These are phyloP conservation scores for Pyrenophora graminea DNA, from an alignment of 2,329 filamentous ascomycete genomes.

Conservation along the genomic window DNA sequence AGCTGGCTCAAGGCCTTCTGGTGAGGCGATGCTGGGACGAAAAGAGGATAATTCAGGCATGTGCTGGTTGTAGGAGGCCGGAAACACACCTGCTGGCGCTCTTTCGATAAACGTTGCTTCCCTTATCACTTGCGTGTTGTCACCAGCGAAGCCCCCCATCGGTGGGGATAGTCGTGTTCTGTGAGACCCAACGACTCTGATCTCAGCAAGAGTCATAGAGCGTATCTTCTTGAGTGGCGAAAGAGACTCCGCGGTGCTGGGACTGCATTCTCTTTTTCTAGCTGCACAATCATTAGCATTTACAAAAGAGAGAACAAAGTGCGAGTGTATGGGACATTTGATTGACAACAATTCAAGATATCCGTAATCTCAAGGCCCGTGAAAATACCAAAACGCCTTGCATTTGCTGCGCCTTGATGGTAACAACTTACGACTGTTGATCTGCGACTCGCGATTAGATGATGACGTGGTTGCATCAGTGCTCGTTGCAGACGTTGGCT, in stretches of 20 bases:
- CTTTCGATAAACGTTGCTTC: constrained; percentile 13
- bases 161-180: background rate
- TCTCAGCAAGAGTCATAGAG: constrained; percentile 5
- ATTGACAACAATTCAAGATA: too few species aligned
- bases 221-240: constrained; percentile 19
- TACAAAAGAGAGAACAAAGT: background rate
- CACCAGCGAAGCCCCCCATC: constrained; percentile 2
- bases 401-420: too few species aligned
- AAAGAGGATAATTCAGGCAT: constrained; percentile 19
- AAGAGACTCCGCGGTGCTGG: constrained; percentile 3
- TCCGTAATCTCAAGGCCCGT: background rate
- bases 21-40: constrained; percentile 8
- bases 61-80: background rate
- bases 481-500: constrained; percentile 22
- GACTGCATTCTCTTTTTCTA: constrained; percentile 1
- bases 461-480: constrained; percentile 6
- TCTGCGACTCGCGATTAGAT: background rate
- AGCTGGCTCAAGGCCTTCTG: constrained; percentile 1
- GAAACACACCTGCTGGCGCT: background rate
- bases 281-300: background rate
- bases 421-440: constrained; percentile 8
- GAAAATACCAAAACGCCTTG: too few species aligned
- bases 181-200: background rate
- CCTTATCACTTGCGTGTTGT: constrained; percentile 11
- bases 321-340: background rate